phyloP scores from a whole-genome alignment of 2,329 filamentous ascomycete species.

The Colletotrichum sp. region DNA sequence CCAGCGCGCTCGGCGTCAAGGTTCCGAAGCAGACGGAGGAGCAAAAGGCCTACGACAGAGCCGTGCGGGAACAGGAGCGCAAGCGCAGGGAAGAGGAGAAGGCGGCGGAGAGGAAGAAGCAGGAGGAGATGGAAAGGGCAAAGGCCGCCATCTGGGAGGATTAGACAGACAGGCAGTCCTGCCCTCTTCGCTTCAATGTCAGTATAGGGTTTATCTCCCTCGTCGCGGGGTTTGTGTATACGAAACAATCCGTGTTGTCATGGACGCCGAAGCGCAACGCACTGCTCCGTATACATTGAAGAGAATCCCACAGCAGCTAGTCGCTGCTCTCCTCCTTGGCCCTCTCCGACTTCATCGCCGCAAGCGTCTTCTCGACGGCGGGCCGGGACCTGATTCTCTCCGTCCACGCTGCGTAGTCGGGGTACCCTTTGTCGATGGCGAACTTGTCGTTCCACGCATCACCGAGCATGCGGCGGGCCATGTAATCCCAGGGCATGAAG shows the following conservation, averaged over 20 bases:
- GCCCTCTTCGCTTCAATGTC: background rate
- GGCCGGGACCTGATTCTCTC: slow-evolving; percentile 35
- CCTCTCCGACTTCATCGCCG: background rate
- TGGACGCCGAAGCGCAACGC: background rate
- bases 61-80: slow-evolving; percentile 83
- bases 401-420: slow-evolving; percentile 39
- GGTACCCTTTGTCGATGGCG: slow-evolving; percentile 36
- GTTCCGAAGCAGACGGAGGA: slow-evolving; percentile 85
- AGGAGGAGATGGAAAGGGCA: slow-evolving; percentile 73
- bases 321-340: background rate
- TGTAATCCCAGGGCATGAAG: slow-evolving; percentile 34
- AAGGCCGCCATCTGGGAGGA: slow-evolving; percentile 89
- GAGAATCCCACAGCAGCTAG: background rate
- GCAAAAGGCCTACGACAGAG: slow-evolving; percentile 84
- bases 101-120: slow-evolving; percentile 64
- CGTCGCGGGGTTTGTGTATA: background rate
- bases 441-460: slow-evolving; percentile 24
- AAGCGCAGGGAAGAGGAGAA: slow-evolving; percentile 76
- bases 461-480: slow-evolving; percentile 18
- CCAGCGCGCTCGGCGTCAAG: slow-evolving; percentile 82
- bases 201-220: background rate
- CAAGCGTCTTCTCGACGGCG: slow-evolving; percentile 29
- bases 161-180: slow-evolving; percentile 34
- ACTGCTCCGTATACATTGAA: background rate
- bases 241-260: background rate